Percentiles rank a stretch among this genome's conserved stretches.
Evolutionary conservation across 1,139 yeast genomes (phyloP).

Genomic region (Geotrichum reessii): DNA sequence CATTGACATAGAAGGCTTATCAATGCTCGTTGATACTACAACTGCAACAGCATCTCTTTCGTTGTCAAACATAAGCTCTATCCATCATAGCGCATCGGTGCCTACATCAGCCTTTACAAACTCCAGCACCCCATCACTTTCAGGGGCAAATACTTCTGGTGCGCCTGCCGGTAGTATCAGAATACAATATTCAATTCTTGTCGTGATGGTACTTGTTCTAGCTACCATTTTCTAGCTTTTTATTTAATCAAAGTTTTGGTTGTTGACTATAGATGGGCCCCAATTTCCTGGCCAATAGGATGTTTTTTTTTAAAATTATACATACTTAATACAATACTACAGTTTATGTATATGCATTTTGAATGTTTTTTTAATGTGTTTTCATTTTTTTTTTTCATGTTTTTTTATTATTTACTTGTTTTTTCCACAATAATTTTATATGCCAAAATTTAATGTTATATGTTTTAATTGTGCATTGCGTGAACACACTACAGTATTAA

Average conservation of each 20-base stretch:
- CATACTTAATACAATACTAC: too few relatives aligned
- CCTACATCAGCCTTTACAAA: background rate
- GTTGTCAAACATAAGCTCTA: background rate
- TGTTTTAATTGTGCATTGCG: too few relatives aligned
- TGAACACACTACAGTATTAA: too few relatives aligned
- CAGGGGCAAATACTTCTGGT: background rate
- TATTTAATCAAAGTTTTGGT: background rate
- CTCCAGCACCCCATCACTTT: background rate
- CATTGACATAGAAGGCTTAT: background rate
- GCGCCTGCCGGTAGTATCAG: background rate
- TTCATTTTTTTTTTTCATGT: too few relatives aligned
- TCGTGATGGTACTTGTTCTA: background rate
- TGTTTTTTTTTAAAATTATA: background rate
- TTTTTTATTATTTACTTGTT: too few relatives aligned
- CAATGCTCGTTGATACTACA: background rate
- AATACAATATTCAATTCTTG: background rate
- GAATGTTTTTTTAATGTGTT: too few relatives aligned
- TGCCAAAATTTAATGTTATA: too few relatives aligned
- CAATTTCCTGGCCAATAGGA: background rate
- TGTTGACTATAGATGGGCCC: background rate
- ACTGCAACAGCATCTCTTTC: background rate
- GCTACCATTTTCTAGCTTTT: background rate
- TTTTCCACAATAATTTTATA: too few relatives aligned
- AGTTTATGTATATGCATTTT: too few relatives aligned
- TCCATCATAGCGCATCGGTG: background rate